Percentiles rank a stretch among this genome's conserved stretches.
Evolutionary conservation across 495 filamentous ascomycete genomes (phyloP).

Genomic region (Bacidia rubella): DNA sequence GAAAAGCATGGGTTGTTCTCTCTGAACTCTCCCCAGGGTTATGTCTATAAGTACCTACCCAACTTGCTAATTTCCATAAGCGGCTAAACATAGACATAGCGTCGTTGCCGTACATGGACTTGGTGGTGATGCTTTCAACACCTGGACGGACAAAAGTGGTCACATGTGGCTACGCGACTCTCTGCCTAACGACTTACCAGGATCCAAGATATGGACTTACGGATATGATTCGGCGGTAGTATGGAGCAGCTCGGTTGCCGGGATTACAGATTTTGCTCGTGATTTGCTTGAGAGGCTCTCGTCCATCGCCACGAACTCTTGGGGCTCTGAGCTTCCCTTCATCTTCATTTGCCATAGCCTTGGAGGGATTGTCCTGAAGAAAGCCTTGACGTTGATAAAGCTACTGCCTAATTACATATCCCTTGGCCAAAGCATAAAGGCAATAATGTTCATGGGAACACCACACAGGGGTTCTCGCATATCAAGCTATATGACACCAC

Average conservation of each 20-base stretch:
- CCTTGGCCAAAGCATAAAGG: neutral
- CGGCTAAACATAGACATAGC: neutral
- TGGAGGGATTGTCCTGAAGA: slow-evolving; percentile 24
- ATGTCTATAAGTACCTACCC: neutral
- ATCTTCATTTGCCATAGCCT: slow-evolving; percentile 27
- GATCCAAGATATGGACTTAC: slow-evolving; percentile 18
- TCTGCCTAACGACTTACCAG: slow-evolving; percentile 15
- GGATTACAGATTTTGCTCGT: neutral
- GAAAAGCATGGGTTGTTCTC: neutral
- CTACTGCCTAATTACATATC: neutral
- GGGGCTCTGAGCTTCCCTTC: slow-evolving; percentile 3
- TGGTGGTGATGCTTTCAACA: slow-evolving; percentile 3
- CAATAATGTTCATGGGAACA: slow-evolving; percentile 22
- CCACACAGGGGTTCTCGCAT: slow-evolving; percentile 21
- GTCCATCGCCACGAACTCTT: neutral
- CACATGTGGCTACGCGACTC: slow-evolving; percentile 26
- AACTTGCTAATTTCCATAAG: neutral
- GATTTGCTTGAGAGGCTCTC: neutral
- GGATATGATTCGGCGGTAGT: slow-evolving; percentile 17
- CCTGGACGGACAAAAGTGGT: slow-evolving; percentile 19
- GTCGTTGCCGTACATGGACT: slow-evolving; percentile 4
- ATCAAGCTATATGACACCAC: neutral
- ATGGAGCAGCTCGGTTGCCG: neutral
- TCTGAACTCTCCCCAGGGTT: neutral
- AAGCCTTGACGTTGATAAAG: slow-evolving; percentile 15